phyloP scores from a whole-genome alignment of 2,329 filamentous ascomycete genomes.

The Xylariaceae sp. region DNA sequence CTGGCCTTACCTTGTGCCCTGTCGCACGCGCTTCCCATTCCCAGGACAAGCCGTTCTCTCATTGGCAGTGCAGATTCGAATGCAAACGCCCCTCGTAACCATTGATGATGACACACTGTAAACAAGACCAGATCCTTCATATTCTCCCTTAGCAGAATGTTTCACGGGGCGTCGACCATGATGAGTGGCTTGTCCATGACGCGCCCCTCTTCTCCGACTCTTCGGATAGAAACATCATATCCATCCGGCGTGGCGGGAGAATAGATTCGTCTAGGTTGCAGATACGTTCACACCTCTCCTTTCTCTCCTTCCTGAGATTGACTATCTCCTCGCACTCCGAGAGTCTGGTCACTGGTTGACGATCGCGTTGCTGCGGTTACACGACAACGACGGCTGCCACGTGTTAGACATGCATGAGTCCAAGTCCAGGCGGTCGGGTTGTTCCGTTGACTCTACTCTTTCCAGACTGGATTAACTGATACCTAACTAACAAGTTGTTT shows the following conservation, averaged over 20 bases:
- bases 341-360: constrained; percentile 4
- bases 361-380: constrained; percentile 8
- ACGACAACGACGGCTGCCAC: constrained; percentile 14
- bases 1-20: not conserved
- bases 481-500: too few species aligned
- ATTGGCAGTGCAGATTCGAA: not conserved
- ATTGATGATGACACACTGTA: not conserved
- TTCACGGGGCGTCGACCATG: not conserved
- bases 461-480: not conserved
- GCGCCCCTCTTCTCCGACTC: not conserved
- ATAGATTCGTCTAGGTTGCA: not conserved
- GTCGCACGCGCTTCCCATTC: not conserved
- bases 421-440: constrained; percentile 5
- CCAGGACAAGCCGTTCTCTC: not conserved
- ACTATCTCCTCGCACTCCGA: not conserved
- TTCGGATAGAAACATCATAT: not conserved
- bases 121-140: not conserved
- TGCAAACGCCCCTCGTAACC: not conserved
- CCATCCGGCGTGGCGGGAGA: not conserved
- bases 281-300: constrained; percentile 13
- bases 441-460: constrained; percentile 12
- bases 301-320: not conserved
- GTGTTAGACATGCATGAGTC: constrained; percentile 15
- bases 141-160: not conserved
- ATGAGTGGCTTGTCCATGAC: not conserved